Percentiles rank a stretch among this genome's conserved stretches.
phyloP scores from a whole-genome alignment of 2,329 filamentous ascomycete species.

The Davidsoniella virescens region DNA sequence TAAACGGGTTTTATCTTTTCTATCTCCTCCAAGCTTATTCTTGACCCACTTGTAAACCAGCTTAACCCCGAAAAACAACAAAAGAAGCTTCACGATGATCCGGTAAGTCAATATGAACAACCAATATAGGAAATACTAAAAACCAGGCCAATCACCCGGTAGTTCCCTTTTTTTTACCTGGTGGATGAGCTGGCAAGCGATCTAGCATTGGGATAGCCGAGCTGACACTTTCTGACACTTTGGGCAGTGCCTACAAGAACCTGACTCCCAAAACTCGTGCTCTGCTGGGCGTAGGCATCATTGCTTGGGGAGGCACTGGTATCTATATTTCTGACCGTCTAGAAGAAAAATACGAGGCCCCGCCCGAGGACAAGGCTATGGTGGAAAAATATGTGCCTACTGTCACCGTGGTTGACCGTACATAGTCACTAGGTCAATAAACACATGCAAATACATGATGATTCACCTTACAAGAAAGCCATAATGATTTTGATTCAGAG shows the following conservation, averaged over 20 bases:
- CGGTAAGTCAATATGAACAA: background rate
- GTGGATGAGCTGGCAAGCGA: background rate
- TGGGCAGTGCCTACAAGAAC: constrained; percentile 47
- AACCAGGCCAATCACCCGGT: too few species aligned
- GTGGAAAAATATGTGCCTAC: constrained; percentile 45
- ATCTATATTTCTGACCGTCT: constrained; percentile 57
- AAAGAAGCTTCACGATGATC: background rate
- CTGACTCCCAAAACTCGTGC: constrained; percentile 56
- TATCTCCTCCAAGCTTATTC: too few species aligned
- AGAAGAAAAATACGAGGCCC: constrained; percentile 58
- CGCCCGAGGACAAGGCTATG: constrained; percentile 54
- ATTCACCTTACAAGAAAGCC: too few species aligned
- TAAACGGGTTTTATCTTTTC: too few species aligned
- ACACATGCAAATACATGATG: too few species aligned
- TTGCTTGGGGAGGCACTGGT: constrained; percentile 60
- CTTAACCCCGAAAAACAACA: background rate
- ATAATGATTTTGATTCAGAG: too few species aligned
- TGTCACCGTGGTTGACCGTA: constrained; percentile 40
- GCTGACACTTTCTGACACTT: too few species aligned
- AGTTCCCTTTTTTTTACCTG: background rate
- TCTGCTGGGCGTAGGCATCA: constrained; percentile 54
- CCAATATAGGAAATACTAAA: too few species aligned
- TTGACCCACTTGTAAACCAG: too few species aligned
- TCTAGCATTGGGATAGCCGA: too few species aligned
- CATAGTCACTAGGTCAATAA: too few species aligned